These are phyloP conservation scores for Tylopilus sp. DNA, from an alignment of 1,284 basidiomycete genomes.

Conservation along the genomic window DNA sequence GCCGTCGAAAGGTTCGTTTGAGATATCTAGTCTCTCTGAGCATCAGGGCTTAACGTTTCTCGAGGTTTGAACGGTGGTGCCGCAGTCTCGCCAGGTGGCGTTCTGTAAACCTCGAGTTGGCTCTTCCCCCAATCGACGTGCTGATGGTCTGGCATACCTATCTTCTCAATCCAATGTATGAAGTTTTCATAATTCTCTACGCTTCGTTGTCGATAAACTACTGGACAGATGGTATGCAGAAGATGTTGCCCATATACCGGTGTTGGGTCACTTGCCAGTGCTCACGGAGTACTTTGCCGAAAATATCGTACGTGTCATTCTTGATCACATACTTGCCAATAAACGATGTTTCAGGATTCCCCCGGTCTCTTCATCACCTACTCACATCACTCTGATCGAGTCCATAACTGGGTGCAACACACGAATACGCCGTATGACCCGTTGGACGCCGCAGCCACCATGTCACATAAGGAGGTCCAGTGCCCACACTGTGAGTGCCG, in stretches of 20 bases:
- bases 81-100: not conserved
- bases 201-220: not conserved
- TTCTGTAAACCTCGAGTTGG: not conserved
- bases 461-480: not conserved
- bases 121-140: conserved; percentile 33
- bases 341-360: conserved; percentile 10
- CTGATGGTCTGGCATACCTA: conserved; percentile 48
- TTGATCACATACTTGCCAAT: too few relatives aligned
- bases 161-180: conserved; percentile 40
- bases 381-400: conserved; percentile 10
- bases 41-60: not conserved
- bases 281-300: conserved; percentile 16
- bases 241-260: conserved; percentile 20
- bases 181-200: not conserved
- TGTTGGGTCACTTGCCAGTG: conserved; percentile 10
- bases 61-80: conserved; percentile 23
- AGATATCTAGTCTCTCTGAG: not conserved
- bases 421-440: conserved; percentile 35
- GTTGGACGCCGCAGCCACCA: conserved; percentile 16
- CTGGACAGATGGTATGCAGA: conserved; percentile 30
- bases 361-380: conserved; percentile 15
- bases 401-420: conserved; percentile 22
- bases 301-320: not conserved
- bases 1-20: conserved; percentile 28
- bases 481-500: conserved; percentile 9